Evolutionary conservation across 1,284 basidiomycete species (phyloP), one percentile per base, ranked within the genome.

Genomic region (Lignosus rhinocerotis): DNA sequence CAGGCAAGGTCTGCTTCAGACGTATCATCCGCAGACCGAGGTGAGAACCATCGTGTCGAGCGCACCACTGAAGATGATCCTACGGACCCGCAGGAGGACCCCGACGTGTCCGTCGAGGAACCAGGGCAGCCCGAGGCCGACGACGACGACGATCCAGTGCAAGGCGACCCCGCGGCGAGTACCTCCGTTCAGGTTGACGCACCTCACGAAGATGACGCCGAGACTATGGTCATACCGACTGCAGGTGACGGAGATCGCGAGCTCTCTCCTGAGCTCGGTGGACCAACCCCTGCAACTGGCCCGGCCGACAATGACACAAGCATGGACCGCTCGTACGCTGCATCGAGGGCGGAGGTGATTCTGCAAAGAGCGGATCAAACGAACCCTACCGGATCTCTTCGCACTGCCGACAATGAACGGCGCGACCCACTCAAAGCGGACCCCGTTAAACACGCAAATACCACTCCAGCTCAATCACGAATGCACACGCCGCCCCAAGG

Each of bases 361-460:
- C 55, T 44, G 19, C 58, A 54, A 33, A 46, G 39, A 1, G 61
- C 54, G 32, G 60, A 67, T 25, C 65, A 64, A 4, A 51, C 61
- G 8, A 67, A 70, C 47, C 63, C 66, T 49, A 65, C 65, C 56
- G 60, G 64, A 21, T 55, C 67, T 31, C 38, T 65, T 61, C 36
- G 67, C 56, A 58, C 54, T 21, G 54, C 49, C 42, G 59, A 57
- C 44, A 30, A 53, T 11, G 56, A 56, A 19, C 55, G 47, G 7
- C 53, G 30, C n/a, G 36, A 49, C 16, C 48, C 42, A 1, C 31
- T 58, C 11, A 59, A 62, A 0, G 59, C 61, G 12, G 67, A 66
- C 30, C 60, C 65, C 14, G 57, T 62, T 17, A 52, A 61, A 30
- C 67, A 69, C 3, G 60, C 61, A 21, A 75, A 77, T 47, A 69